These are phyloP conservation scores for Xylaria venustula DNA, from an alignment of 495 filamentous ascomycete genomes.

Conservation along the genomic window DNA sequence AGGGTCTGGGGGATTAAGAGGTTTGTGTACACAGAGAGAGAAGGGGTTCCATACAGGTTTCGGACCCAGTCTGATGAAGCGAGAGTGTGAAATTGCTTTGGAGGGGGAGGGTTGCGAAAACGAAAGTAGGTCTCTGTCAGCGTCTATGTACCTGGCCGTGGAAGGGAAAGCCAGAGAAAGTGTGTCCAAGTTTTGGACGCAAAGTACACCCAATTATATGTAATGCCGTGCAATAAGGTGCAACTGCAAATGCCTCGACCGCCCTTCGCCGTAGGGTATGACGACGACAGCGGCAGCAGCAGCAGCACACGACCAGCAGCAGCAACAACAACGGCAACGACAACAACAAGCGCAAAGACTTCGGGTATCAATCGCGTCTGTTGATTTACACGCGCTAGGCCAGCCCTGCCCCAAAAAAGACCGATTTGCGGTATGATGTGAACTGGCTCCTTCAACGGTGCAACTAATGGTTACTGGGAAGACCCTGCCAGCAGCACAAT, in stretches of 20 bases:
- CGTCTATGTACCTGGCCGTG: constrained; percentile 11
- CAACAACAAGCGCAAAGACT: constrained; percentile 3
- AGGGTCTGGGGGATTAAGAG: not conserved
- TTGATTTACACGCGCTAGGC: constrained; percentile 10
- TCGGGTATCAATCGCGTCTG: constrained; percentile 13
- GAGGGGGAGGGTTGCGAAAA: constrained; percentile 13
- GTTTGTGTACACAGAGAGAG: constrained; percentile 15
- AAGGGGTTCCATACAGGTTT: constrained; percentile 17
- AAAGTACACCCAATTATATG: constrained; percentile 7
- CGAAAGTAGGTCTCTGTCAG: not conserved
- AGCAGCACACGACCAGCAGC: not conserved
- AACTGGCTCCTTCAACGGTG: constrained; percentile 12
- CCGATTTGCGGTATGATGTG: constrained; percentile 14
- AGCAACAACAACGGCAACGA: not conserved
- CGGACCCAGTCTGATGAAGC: constrained; percentile 20
- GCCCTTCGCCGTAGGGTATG: not conserved
- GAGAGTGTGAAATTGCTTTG: constrained; percentile 14
- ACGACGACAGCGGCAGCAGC: not conserved
- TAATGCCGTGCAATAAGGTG: not conserved
- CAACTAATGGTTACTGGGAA: constrained; percentile 12
- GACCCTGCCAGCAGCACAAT: constrained; percentile 16
- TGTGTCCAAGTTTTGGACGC: not conserved
- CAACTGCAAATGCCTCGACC: not conserved
- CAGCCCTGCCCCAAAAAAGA: constrained; percentile 7
- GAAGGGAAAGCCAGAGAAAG: not conserved